Evolutionary conservation across 768 basidiomycete species (phyloP).

Genomic region (Tulasnella sp.): DNA sequence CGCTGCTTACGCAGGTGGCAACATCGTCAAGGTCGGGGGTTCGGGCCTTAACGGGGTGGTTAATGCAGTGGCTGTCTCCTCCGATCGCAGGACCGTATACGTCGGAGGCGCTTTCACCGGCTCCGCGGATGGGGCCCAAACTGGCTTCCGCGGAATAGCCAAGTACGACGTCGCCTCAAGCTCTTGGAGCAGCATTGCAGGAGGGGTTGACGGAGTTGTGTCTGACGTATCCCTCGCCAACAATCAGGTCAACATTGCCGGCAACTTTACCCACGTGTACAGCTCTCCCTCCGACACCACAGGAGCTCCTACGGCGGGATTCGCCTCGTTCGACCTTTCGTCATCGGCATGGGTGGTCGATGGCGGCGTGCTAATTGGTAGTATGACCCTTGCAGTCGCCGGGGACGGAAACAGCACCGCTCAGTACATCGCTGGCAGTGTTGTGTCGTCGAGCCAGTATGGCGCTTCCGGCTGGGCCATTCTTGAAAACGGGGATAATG

Average conservation of each 20-base stretch:
- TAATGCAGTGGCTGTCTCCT: slow-evolving; percentile 48
- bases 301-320: slow-evolving; percentile 39
- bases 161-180: slow-evolving; percentile 55
- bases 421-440: slow-evolving; percentile 61
- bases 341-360: slow-evolving; percentile 55
- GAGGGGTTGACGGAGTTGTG: slow-evolving; percentile 72
- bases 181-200: slow-evolving; percentile 56
- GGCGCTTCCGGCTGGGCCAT: slow-evolving; percentile 74
- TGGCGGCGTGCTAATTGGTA: slow-evolving; percentile 63
- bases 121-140: slow-evolving; percentile 42
- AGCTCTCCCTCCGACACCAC: slow-evolving; percentile 26
- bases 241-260: slow-evolving; percentile 50
- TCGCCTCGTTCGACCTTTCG: slow-evolving; percentile 62
- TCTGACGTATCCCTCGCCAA: slow-evolving; percentile 40
- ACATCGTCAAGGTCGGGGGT: slow-evolving; percentile 39
- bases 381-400: slow-evolving; percentile 51
- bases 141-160: slow-evolving; percentile 50
- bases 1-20: slow-evolving; percentile 52
- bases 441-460: slow-evolving; percentile 43
- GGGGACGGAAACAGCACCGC: slow-evolving; percentile 38
- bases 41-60: slow-evolving; percentile 77
- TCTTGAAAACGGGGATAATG: slow-evolving; percentile 51
- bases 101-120: slow-evolving; percentile 84
- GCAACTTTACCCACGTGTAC: slow-evolving; percentile 55
- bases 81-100: slow-evolving; percentile 44